Percentiles rank a stretch among this genome's conserved stretches.
phyloP scores from a whole-genome alignment of 139 green algal species.

The Asterochloris erici region DNA sequence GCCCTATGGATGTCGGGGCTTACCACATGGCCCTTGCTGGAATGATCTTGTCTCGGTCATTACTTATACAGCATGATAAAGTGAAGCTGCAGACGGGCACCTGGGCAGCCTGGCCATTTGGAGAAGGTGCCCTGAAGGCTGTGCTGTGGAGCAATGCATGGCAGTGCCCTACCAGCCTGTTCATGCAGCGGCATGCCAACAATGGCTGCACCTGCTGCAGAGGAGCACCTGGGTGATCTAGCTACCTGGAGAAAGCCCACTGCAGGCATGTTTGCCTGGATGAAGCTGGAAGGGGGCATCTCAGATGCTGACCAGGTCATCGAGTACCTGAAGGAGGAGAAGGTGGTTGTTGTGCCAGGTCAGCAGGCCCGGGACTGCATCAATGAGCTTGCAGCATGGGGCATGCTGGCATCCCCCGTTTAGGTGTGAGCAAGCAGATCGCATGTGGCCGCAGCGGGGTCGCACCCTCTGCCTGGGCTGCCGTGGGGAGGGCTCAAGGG shows the following conservation, averaged over 20 bases:
- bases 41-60: no score
- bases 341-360: constrained; percentile 39
- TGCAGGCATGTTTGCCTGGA: constrained; percentile 50
- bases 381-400: neutral
- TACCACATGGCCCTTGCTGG: no score
- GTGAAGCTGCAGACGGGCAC: no score
- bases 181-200: neutral
- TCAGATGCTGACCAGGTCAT: constrained; percentile 26
- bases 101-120: no score
- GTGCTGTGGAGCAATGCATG: no score
- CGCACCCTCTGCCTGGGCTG: neutral
- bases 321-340: constrained; percentile 20
- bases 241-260: constrained; percentile 32
- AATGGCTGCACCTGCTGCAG: neutral
- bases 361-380: neutral
- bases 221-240: constrained; percentile 32
- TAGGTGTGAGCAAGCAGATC: neutral
- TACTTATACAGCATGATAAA: no score
- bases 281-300: constrained; percentile 24
- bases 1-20: no score
- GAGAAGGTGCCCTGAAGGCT: no score
- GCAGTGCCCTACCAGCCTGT: no score
- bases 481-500: neutral
- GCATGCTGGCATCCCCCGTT: neutral
- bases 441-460: neutral